Evolutionary conservation across 805 yeast genomes (phyloP).

Genomic region (Lachancea nothofagi): DNA sequence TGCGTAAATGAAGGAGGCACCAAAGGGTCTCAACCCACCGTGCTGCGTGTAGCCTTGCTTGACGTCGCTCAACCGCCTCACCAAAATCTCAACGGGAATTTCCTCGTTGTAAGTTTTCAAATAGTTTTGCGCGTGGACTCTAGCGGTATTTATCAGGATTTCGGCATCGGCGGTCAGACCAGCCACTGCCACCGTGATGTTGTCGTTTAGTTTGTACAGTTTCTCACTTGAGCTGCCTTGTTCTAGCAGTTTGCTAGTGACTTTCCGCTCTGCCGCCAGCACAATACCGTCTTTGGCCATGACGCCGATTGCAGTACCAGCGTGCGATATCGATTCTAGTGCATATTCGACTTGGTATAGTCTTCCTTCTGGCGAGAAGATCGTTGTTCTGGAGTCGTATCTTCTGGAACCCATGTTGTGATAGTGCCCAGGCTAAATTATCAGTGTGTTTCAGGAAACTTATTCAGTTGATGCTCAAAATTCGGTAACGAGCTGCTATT

Average conservation of each 20-base stretch:
- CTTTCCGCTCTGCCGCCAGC: conserved; percentile 93
- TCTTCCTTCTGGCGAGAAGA: conserved; percentile 98
- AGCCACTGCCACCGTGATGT: conserved; percentile 89
- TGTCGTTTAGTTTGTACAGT: conserved; percentile 77
- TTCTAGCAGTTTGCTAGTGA: conserved; percentile 85
- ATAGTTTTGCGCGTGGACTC: conserved; percentile 78
- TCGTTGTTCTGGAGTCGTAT: conserved; percentile 98
- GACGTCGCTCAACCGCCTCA: conserved; percentile 81
- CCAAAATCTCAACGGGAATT: conserved; percentile 88
- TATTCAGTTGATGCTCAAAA: too few species aligned
- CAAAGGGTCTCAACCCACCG: conserved; percentile 98
- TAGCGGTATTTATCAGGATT: conserved; percentile 80
- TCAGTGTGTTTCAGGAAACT: too few species aligned
- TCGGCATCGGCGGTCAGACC: conserved; percentile 98
- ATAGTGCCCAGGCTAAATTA: neutral
- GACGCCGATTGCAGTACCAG: conserved; percentile 95
- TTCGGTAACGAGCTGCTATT: too few species aligned
- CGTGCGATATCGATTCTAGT: conserved; percentile 93
- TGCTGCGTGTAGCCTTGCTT: conserved; percentile 98
- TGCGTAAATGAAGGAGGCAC: conserved; percentile 93
- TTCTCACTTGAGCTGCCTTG: conserved; percentile 93
- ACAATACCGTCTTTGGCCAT: conserved; percentile 85
- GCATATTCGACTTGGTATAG: conserved; percentile 97
- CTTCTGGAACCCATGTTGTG: conserved; percentile 75
- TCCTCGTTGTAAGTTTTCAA: conserved; percentile 84